Evolutionary conservation across 306 rosid genomes (phyloP).

Genomic region (Argentina anserina): DNA sequence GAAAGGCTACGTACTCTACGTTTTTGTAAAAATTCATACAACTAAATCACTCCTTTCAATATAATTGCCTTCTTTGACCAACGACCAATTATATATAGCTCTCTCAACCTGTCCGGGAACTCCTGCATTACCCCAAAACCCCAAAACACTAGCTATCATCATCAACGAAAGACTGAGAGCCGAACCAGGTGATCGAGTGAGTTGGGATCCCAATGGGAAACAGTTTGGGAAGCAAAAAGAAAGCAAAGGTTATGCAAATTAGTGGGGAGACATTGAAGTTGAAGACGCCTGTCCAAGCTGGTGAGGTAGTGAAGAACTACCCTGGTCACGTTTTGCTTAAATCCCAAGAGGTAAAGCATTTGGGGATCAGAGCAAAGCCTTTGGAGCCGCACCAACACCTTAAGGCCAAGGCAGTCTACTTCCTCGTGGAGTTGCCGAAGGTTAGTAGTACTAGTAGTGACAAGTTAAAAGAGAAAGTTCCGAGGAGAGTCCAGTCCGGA

Average conservation of each 20-base stretch:
- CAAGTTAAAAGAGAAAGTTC: constrained; percentile 22
- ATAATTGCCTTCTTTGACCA: constrained; percentile 70
- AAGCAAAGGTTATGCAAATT: constrained; percentile 76
- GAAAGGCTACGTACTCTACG: constrained; percentile 31
- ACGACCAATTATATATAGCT: constrained; percentile 11
- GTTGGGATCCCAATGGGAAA: constrained; percentile 61
- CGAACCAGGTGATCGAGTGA: background rate
- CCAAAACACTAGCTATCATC: background rate
- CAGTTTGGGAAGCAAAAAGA: constrained; percentile 58
- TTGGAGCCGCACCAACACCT: constrained; percentile 44
- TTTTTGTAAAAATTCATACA: constrained; percentile 24
- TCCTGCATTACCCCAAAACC: background rate
- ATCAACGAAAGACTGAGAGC: background rate
- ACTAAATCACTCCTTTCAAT: constrained; percentile 26
- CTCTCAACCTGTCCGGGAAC: constrained; percentile 26
- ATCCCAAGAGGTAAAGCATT: constrained; percentile 78
- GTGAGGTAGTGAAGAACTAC: constrained; percentile 50
- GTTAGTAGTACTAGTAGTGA: background rate
- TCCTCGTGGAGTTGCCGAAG: constrained; percentile 70
- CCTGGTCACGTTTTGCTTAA: constrained; percentile 72
- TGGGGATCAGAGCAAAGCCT: constrained; percentile 71
- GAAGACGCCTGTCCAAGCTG: constrained; percentile 49
- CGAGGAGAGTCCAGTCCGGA: constrained; percentile 76
- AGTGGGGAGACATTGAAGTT: constrained; percentile 74
- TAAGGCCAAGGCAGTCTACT: constrained; percentile 56